Percentiles rank a stretch among this genome's conserved stretches.
phyloP scores from a whole-genome alignment of 331 rosid species.

The Spiraea crenata region DNA sequence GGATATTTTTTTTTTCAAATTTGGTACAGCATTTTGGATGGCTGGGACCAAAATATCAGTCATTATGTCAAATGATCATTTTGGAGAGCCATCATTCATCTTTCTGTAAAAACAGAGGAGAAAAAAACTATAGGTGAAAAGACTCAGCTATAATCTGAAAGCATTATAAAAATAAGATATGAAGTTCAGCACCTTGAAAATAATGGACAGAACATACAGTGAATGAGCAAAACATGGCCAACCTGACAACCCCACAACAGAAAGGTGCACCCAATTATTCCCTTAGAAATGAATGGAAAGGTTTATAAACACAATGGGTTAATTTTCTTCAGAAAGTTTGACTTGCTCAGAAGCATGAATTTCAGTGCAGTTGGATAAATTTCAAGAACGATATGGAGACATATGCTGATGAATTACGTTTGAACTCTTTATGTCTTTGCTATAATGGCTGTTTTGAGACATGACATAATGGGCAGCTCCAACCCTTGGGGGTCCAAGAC shows the following conservation, averaged over 20 bases:
- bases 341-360: conserved; percentile 29
- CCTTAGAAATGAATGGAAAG: neutral
- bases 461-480: conserved; percentile 55
- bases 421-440: conserved; percentile 42
- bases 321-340: neutral
- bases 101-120: neutral
- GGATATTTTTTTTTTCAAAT: neutral
- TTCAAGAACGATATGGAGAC: conserved; percentile 43
- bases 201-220: conserved; percentile 11
- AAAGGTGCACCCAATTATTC: conserved; percentile 2
- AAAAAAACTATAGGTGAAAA: no score
- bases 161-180: no score
- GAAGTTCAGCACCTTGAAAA: conserved; percentile 12
- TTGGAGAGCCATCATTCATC: conserved; percentile 6
- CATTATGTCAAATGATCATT: conserved; percentile 7
- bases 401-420: conserved; percentile 41
- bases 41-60: conserved; percentile 3
- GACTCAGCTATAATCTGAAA: no score
- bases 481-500: conserved; percentile 45
- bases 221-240: conserved; percentile 57
- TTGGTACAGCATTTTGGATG: neutral
- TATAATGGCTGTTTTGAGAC: conserved; percentile 44
- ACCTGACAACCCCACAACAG: conserved; percentile 51
- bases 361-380: conserved; percentile 44
- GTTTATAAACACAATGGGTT: neutral